Conservation (phyloP, 352 stramenopile genomes). For the Thraustotheca clavata region DNA sequence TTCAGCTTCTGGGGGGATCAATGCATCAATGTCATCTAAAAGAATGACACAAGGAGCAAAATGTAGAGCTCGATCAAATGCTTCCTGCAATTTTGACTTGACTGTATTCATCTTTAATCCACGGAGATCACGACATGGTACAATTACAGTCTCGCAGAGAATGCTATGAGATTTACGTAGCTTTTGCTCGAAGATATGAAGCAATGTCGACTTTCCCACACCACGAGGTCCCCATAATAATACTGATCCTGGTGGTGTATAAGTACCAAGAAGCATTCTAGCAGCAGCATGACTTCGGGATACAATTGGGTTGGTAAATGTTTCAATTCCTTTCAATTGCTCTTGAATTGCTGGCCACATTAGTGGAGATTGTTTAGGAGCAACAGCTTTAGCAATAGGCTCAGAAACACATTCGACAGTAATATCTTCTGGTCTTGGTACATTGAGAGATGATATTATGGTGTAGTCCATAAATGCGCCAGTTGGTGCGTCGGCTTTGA, state of each 20-base stretch:
- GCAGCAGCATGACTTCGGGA: slow-evolving; percentile 38
- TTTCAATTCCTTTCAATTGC: background rate
- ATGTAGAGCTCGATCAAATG: slow-evolving; percentile 39
- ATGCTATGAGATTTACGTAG: slow-evolving; percentile 25
- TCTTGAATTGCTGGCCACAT: background rate
- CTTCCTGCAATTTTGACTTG: slow-evolving; percentile 46
- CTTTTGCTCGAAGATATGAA: slow-evolving; percentile 42
- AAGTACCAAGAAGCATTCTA: slow-evolving; percentile 46
- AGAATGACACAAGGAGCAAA: slow-evolving; percentile 56
- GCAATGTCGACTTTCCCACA: slow-evolving; percentile 69
- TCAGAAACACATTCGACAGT: background rate
- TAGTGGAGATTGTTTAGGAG: background rate
- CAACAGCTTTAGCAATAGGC: background rate
- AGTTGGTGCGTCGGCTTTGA: background rate
- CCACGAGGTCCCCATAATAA: slow-evolving; percentile 66
- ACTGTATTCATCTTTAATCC: slow-evolving; percentile 84
- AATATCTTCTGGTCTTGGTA: background rate
- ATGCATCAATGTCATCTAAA: slow-evolving; percentile 77
- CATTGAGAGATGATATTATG: background rate
- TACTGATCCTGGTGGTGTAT: slow-evolving; percentile 42
- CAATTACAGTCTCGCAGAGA: slow-evolving; percentile 35
- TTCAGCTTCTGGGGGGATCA: slow-evolving; percentile 75
- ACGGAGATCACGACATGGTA: slow-evolving; percentile 63
- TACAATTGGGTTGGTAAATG: slow-evolving; percentile 26
- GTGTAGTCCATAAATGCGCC: slow-evolving; percentile 1